Evolutionary conservation across 108 stramenopile genomes (phyloP).

Genomic region (Fragilaria crotonensis): DNA sequence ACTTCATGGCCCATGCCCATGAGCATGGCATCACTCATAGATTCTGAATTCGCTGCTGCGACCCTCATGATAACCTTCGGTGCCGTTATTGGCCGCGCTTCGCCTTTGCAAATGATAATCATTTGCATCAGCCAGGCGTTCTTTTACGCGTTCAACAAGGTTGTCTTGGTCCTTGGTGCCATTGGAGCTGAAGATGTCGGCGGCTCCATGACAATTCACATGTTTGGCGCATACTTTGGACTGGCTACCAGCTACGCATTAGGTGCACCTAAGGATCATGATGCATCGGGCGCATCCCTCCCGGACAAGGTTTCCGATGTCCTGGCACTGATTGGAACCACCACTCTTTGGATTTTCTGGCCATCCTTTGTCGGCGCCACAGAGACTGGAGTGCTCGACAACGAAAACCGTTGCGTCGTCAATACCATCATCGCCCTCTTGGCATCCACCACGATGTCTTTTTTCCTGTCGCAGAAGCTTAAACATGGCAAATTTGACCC

Average conservation of each 20-base stretch:
- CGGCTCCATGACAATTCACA: conserved; percentile 39
- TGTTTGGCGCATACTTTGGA: conserved; percentile 60
- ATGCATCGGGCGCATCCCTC: neutral
- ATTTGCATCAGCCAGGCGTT: conserved; percentile 26
- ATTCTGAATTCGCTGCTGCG: conserved; percentile 40
- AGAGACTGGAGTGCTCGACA: conserved; percentile 8
- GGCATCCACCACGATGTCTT: conserved; percentile 22
- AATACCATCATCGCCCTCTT: conserved; percentile 39
- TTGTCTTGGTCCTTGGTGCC: conserved; percentile 20
- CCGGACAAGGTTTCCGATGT: conserved; percentile 25
- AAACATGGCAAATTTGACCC: conserved; percentile 33
- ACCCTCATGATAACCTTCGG: conserved; percentile 49
- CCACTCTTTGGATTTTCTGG: conserved; percentile 54
- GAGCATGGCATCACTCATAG: conserved; percentile 19
- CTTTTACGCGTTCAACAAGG: conserved; percentile 45
- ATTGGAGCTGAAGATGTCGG: conserved; percentile 37
- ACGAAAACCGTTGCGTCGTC: conserved; percentile 28
- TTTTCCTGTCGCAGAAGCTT: conserved; percentile 24
- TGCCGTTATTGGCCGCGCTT: conserved; percentile 35
- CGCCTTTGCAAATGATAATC: conserved; percentile 33
- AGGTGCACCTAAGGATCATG: conserved; percentile 18
- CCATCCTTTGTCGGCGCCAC: conserved; percentile 44
- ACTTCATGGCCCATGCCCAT: conserved; percentile 17
- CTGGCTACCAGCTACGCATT: conserved; percentile 29
- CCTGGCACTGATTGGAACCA: conserved; percentile 43